Base-by-base conservation (phyloP, 2,329 filamentous ascomycete genomes). In the Neonectria ditissima region DNA sequence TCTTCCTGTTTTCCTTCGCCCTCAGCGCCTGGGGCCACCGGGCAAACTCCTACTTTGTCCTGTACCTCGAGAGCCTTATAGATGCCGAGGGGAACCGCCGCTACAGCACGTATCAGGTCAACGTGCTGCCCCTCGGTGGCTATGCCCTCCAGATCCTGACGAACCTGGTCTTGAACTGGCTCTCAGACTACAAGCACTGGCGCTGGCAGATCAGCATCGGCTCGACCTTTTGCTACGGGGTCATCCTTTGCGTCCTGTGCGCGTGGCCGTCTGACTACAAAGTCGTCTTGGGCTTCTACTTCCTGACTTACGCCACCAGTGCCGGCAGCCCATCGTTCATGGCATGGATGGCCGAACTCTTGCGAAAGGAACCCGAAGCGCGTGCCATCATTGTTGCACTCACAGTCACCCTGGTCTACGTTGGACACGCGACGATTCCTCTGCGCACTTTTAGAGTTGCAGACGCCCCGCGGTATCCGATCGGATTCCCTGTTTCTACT, bases 101-200 rank as follows among this genome's bases (percentile, higher is more conserved):
- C 4, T 77, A 76, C 47, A 75, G 73, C 41, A 73, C 72, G 0
- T 77, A 76, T 16, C 74, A 76, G 22, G 75, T 77, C 65, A 77
- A 77, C 30, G 68, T 77, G 16, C 62, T 77, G 2, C 75, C 75
- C 0, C 47, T 77, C 0, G 74, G 75, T 0, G 75, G 75, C 0
- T 77, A 77, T 37, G 75, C 75, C 1, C 56, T 77, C 24, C 74
- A 78, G 56, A 80, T 80, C 11, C 63, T 78, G 13, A 76, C 74
- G 8, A 80, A 75, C 22, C 64, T 80, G 13, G 71, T 71, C 1
- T 65, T 80, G 13, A 80, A 79, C 53, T 75, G 74, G 5, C 45
- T 80, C 0, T 78, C 77, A 0, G 78, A 80, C 58, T 75, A 74
- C 74, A 80, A 79, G 63, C 74, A 73, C 24, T 80, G 78, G 78